Base-by-base conservation (phyloP, 345 rosid genomes). In the Eucalyptus shirleyi region DNA sequence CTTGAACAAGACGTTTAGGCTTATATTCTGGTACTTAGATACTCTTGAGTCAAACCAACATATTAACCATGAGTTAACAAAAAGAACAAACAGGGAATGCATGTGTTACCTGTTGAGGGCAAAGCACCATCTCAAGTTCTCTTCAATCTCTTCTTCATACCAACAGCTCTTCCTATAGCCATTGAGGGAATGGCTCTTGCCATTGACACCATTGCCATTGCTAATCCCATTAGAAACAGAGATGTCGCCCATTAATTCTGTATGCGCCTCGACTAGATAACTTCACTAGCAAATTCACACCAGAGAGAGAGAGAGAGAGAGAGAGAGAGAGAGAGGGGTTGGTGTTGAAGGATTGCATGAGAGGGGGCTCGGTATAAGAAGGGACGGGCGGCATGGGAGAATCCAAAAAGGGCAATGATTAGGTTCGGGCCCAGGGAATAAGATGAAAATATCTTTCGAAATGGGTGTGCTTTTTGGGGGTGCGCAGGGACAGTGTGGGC, bases 151-250 rank as follows among this genome's bases (percentile, higher is more conserved):
- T 91, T 94, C 96, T 87, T 95, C 97, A 77, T 95, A 95, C 97
- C 97, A 95, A 89, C 97, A 94, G 90, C 97, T 93, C 92, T 95
- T 95, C 85, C 96, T 91, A n/a, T 93, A 94, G 15, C 96, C 97
- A 21, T 87, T 86, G 11, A 87, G 91, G 7, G 96, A 86, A 65
- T 89, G 92, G 86, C 21, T 89, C 42, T 93, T 94, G 13, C 90
- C 93, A 59, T 91, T 89, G 12, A 89, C 91, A 72, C 93, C 95
- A 91, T 90, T 91, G 28, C 91, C 93, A 88, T 91, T 91, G 89
- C 23, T 77, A 62, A 88, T 89, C 34, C 87, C 95, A 91, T 92
- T 86, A 40, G 93, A 90, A 90, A 93, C 90, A 62, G 94, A 93
- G 86, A 95, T 93, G 49, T 94, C 96, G 51, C 94, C 95, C 96